Evolutionary conservation across 164 flowering plant species (phyloP).

Genomic region (Aristolochia contorta): DNA sequence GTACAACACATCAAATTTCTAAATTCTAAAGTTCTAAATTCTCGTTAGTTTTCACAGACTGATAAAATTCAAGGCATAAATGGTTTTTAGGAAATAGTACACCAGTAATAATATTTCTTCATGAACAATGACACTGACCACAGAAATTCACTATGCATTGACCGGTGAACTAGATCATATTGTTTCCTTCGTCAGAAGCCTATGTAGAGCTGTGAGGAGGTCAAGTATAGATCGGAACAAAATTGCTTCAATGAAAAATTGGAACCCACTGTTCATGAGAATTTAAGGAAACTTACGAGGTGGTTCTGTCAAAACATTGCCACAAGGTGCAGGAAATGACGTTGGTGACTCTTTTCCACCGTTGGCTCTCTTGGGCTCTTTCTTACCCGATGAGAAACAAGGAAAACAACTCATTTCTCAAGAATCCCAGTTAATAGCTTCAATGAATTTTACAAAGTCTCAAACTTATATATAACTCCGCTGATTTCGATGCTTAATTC

Average conservation of each 20-base stretch:
- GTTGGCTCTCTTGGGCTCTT: neutral
- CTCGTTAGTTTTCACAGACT: no score
- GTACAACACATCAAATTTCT: no score
- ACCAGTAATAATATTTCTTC: no score
- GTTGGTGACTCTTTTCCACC: neutral
- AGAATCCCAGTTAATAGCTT: neutral
- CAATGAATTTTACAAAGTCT: neutral
- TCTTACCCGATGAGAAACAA: slow-evolving; percentile 8
- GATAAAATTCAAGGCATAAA: no score
- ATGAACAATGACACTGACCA: no score
- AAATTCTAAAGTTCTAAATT: no score
- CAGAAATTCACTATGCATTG: no score
- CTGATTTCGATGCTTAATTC: neutral
- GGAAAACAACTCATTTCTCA: slow-evolving; percentile 11
- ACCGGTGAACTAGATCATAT: no score
- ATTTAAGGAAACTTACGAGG: neutral
- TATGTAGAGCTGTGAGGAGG: neutral
- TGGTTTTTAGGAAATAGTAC: no score
- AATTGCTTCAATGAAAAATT: neutral
- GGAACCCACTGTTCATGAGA: neutral
- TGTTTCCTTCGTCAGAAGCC: no score
- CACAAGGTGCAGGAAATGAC: no score
- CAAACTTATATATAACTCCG: neutral
- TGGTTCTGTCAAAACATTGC: neutral
- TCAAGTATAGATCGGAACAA: neutral